Percentiles rank a stretch among this genome's conserved stretches.
phyloP scores from a whole-genome alignment of 1,284 basidiomycete genomes.

The Ganoderma leucocontextum region DNA sequence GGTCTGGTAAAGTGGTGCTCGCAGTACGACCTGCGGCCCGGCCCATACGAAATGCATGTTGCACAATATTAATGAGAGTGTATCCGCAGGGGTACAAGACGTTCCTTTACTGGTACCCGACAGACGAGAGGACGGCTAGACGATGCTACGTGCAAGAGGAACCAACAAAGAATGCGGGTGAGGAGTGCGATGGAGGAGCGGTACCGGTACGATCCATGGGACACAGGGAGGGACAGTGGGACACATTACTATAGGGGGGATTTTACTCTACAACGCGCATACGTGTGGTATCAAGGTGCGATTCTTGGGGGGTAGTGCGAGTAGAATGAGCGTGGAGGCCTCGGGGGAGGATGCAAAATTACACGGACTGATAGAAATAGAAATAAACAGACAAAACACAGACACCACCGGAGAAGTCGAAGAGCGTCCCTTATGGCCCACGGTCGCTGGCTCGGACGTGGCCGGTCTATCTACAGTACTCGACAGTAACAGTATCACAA shows the following conservation, averaged over 20 bases:
- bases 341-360: constrained; percentile 11
- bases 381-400: constrained; percentile 14
- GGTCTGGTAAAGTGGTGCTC: constrained; percentile 7
- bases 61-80: neutral
- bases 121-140: neutral
- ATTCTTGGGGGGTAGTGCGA: constrained; percentile 10
- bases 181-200: neutral
- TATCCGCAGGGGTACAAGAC: constrained; percentile 7
- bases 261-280: constrained; percentile 10
- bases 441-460: constrained; percentile 22
- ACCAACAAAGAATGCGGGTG: neutral
- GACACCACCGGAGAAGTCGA: constrained; percentile 5
- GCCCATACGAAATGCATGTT: constrained; percentile 21
- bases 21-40: constrained; percentile 23
- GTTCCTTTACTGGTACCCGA: too few relatives aligned
- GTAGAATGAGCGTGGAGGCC: constrained; percentile 21
- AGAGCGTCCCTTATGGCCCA: constrained; percentile 22
- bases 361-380: constrained; percentile 24
- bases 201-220: neutral
- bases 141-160: neutral
- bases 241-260: constrained; percentile 19
- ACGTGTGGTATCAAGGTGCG: constrained; percentile 20
- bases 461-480: constrained; percentile 28
- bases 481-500: constrained; percentile 8
- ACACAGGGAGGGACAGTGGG: constrained; percentile 7